Conservation (phyloP, 768 basidiomycete genomes). For the Suillus variegatus region DNA sequence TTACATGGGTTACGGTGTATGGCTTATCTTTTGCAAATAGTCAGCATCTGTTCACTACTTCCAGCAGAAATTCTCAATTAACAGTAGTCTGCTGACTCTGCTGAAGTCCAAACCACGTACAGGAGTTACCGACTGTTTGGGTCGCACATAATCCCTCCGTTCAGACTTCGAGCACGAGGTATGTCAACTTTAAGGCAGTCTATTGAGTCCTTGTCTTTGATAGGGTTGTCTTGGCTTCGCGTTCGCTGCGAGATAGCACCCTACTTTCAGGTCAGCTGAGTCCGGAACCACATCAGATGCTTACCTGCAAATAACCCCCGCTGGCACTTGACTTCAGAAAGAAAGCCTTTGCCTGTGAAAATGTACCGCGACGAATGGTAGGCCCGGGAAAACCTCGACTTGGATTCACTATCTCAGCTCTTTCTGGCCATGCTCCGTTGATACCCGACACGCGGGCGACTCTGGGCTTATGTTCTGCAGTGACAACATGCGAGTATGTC, state of each 20-base stretch:
- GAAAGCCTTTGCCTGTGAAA: slow-evolving; percentile 8
- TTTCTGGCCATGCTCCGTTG: slow-evolving; percentile 3
- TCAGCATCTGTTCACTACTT: not conserved
- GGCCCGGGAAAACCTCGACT: not conserved
- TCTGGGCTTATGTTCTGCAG: slow-evolving; percentile 8
- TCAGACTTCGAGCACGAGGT: slow-evolving; percentile 4
- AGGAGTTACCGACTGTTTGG: not conserved
- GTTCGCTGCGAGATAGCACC: not conserved
- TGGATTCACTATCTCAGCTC: not conserved
- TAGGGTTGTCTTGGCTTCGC: slow-evolving; percentile 2
- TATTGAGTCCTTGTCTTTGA: not conserved
- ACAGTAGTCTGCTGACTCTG: not conserved
- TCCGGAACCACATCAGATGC: not conserved
- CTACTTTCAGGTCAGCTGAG: not conserved
- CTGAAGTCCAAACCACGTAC: not conserved
- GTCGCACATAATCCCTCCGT: not conserved
- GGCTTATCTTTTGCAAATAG: too few species aligned
- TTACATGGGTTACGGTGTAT: too few species aligned
- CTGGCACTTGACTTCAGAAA: slow-evolving; percentile 1
- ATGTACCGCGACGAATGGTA: slow-evolving; percentile 5
- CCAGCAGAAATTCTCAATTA: not conserved
- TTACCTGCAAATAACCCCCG: not conserved
- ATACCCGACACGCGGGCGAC: slow-evolving; percentile 4
- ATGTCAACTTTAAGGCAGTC: slow-evolving; percentile 5
- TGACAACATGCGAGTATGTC: slow-evolving; percentile 4